Evolutionary conservation across 495 filamentous ascomycete species (phyloP), one percentile per base, ranked within the genome.

Genomic region (Extremus antarcticus): DNA sequence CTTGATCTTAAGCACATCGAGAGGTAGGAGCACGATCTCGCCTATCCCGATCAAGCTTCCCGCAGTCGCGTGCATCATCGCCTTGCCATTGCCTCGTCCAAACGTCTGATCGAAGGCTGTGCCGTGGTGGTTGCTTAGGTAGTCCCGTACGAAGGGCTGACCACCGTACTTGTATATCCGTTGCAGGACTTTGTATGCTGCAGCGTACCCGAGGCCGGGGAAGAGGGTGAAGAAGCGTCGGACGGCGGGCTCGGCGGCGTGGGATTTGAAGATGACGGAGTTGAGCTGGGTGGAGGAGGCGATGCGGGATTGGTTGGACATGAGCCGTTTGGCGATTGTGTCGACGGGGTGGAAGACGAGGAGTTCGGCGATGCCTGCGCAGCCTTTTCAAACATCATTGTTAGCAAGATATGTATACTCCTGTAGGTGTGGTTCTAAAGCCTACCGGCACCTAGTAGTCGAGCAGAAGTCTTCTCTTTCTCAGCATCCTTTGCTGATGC

Each of bases 1-100:
- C 78, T 97, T 97, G 76, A 99, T 99, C 79, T 99, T 99, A 22
- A 99, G 77, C 13, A 99, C 92, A 63, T 99, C 92, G 29, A 99
- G 79, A 41, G 92, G 92, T 21, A 99, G 79, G 2, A 99, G 77
- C 56, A 99, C 77, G 60, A 99, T 92, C 75, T 99, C 92, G 62
- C 92, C 94, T 61, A 97, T 91, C 66, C 92, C 92, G 65, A 97
- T 94, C 58, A 99, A 61, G 75, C 86, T 91, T 57, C 92, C 92
- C 55, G 92, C 92, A 47, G 88, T 94, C 20, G 92, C 95, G 70
- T 92, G 86, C 86, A 97, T 86, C 59, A 99, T 90, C 16, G 94
- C 92, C 78, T 99, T 99, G 63, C 92, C 92, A 48, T 85, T 95
- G 68, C 94, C 91, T 73, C 88, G 89, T 63, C 92, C 92, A 69